A percentile compares a stretch with the other conserved stretches of the same genome.
These are phyloP conservation scores for Cytospora leucostoma DNA, from an alignment of 2,329 filamentous ascomycete species.

Conservation along the genomic window DNA sequence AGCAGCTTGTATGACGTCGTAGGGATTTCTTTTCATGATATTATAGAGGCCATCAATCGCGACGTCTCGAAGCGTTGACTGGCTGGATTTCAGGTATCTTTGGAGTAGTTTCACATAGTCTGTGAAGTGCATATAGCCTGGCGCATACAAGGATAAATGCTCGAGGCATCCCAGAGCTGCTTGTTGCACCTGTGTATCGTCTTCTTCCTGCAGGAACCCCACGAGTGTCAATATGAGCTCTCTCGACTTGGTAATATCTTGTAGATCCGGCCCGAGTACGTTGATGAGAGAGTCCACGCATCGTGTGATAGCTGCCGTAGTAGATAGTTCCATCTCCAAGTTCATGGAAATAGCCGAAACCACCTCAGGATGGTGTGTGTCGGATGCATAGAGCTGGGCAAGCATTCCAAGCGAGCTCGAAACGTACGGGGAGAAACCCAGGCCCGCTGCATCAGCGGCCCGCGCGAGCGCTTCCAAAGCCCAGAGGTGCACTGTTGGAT, in stretches of 20 bases:
- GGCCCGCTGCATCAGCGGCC: conserved; percentile 86
- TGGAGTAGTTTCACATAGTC: conserved; percentile 85
- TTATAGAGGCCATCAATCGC: conserved; percentile 90
- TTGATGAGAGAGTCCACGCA: conserved; percentile 96
- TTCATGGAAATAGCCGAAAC: conserved; percentile 82
- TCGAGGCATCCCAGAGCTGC: conserved; percentile 84
- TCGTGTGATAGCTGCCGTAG: conserved; percentile 78
- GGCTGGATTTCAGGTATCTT: conserved; percentile 69
- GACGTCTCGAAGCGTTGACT: conserved; percentile 70
- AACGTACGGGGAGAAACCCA: conserved; percentile 90
- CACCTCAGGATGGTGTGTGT: conserved; percentile 87
- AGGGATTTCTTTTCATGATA: conserved; percentile 88
- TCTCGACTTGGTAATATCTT: conserved; percentile 87
- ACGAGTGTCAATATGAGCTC: conserved; percentile 89
- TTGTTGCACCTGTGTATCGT: conserved; percentile 68
- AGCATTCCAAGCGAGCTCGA: conserved; percentile 91
- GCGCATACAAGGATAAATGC: conserved; percentile 88
- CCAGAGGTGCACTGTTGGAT: conserved; percentile 95
- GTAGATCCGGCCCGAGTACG: conserved; percentile 90
- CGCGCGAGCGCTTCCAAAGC: conserved; percentile 84
- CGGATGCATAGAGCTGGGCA: conserved; percentile 86
- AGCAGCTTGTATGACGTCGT: conserved; percentile 76
- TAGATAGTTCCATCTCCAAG: conserved; percentile 81
- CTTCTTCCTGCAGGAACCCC: conserved; percentile 76
- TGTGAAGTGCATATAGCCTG: conserved; percentile 79